Base-by-base conservation (phyloP, 495 filamentous ascomycete species). In the Neurospora sp. region DNA sequence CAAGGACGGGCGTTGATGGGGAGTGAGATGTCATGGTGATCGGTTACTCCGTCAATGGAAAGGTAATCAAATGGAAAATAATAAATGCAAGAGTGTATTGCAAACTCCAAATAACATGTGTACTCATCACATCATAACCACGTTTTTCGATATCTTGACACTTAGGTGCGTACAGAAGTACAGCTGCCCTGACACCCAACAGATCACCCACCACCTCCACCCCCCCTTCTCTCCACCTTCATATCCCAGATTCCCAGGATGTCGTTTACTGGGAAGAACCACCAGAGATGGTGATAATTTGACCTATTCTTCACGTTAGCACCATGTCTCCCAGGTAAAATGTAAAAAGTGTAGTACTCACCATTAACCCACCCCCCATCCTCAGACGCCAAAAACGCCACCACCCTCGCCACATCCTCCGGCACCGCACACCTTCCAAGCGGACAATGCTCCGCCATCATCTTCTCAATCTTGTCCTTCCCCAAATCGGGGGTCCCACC, bases 351-450 rank as follows among this genome's bases (percentile, higher is more conserved):
- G 27, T 27, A 27, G 27, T 27, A 27, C 85, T 85, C 81, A 84
- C 87, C 87, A 79, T 89, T 89, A 54, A 89, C 83, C 88, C 88
- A 89, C 62, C 87, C 87, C 14, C 86, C 88, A 75, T 89, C 87
- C 78, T 89, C 84, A 70, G 84, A 86, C 38, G 84, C 82, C 71
- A 89, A 80, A 78, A 89, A 89, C 39, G 80, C 82, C 71, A 89
- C 87, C 35, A 88, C 88, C 69, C 87, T 83, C 23, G 88, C 88
- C 69, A 89, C 84, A 76, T 89, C 88, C 77, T 85, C 80, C 62
- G 87, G 87, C 77, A 87, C 83, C 71, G 85, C 87, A 71, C 80
- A 81, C 10, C 80, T 73, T 10, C 80, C 80, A 10, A 81, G 73
- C 3, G 80, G 80, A 76, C 80, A 81, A 73, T 80, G 72, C 59